A percentile compares a stretch with the other conserved stretches of the same genome.
Conservation (phyloP, 495 filamentous ascomycete species). For the Lophiostoma macrostomum region DNA sequence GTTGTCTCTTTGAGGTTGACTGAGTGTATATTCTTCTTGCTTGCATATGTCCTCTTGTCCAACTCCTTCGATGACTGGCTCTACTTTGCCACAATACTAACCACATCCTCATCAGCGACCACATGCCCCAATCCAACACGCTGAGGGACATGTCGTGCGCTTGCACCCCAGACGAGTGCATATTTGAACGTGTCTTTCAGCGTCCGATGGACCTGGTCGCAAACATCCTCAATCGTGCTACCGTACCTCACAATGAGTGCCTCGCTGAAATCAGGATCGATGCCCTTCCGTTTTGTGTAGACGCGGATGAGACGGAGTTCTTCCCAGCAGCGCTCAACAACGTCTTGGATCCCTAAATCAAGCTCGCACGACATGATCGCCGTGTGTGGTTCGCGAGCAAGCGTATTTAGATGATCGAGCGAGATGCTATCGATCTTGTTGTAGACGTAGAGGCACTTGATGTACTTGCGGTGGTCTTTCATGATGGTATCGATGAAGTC, state of each 20-base stretch:
- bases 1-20: no score
- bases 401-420: conserved; percentile 84
- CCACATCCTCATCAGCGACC: conserved; percentile 94
- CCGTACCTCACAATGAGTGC: conserved; percentile 88
- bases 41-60: not conserved
- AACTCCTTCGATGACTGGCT: conserved; percentile 31
- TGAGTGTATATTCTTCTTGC: no score
- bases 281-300: conserved; percentile 93
- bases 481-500: conserved; percentile 99
- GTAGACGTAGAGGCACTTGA: conserved; percentile 94
- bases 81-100: conserved; percentile 92
- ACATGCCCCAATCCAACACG: conserved; percentile 83
- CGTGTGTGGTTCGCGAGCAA: conserved; percentile 90
- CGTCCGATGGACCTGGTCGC: conserved; percentile 89
- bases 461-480: conserved; percentile 98
- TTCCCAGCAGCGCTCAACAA: conserved; percentile 93
- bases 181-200: conserved; percentile 99
- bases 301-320: conserved; percentile 87
- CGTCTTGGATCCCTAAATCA: conserved; percentile 93
- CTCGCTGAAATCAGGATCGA: conserved; percentile 86
- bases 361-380: conserved; percentile 98
- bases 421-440: conserved; percentile 99
- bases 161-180: conserved; percentile 95
- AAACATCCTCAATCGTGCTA: conserved; percentile 93
- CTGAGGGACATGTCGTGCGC: conserved; percentile 91